Percentiles rank a stretch among this genome's conserved stretches.
Evolutionary conservation across 1,284 basidiomycete species (phyloP).

Genomic region (Mycosarcoma maydis): DNA sequence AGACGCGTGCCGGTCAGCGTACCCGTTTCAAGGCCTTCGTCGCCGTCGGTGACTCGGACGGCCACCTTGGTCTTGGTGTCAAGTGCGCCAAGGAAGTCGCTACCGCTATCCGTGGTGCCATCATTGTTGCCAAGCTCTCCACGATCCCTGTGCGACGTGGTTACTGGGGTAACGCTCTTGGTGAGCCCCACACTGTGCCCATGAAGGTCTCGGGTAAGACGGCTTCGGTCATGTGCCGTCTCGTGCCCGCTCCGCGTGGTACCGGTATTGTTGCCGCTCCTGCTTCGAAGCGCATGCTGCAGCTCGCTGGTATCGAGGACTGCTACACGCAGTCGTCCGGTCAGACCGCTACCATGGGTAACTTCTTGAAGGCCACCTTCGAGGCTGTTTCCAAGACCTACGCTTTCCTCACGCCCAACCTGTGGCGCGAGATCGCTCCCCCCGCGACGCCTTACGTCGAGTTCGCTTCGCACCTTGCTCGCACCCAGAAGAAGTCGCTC

Average conservation of each 20-base stretch:
- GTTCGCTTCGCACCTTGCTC: slow-evolving; percentile 64
- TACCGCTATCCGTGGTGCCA: slow-evolving; percentile 97
- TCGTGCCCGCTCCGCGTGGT: slow-evolving; percentile 96
- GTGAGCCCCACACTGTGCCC: slow-evolving; percentile 99
- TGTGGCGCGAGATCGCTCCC: slow-evolving; percentile 90
- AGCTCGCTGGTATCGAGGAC: slow-evolving; percentile 97
- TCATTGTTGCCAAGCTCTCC: slow-evolving; percentile 94
- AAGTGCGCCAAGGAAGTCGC: slow-evolving; percentile 99
- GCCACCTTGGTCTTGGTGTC: slow-evolving; percentile 98
- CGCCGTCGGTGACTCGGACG: slow-evolving; percentile 93
- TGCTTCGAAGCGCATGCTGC: slow-evolving; percentile 93
- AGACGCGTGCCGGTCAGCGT: slow-evolving; percentile 99
- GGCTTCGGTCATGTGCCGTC: slow-evolving; percentile 98
- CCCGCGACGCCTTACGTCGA: slow-evolving; percentile 71
- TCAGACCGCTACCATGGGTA: slow-evolving; percentile 98
- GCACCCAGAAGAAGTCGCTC: slow-evolving; percentile 61
- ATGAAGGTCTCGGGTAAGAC: slow-evolving; percentile 97
- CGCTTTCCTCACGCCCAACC: slow-evolving; percentile 93
- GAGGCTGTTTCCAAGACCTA: slow-evolving; percentile 97
- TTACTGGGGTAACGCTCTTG: slow-evolving; percentile 86
- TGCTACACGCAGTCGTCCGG: slow-evolving; percentile 94
- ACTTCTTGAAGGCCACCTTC: slow-evolving; percentile 99
- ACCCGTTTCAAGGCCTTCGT: slow-evolving; percentile 99
- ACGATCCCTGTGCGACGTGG: slow-evolving; percentile 96
- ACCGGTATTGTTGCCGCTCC: slow-evolving; percentile 99